phyloP scores from a whole-genome alignment of 2,329 filamentous ascomycete genomes.

The Sporothrix humicola region DNA sequence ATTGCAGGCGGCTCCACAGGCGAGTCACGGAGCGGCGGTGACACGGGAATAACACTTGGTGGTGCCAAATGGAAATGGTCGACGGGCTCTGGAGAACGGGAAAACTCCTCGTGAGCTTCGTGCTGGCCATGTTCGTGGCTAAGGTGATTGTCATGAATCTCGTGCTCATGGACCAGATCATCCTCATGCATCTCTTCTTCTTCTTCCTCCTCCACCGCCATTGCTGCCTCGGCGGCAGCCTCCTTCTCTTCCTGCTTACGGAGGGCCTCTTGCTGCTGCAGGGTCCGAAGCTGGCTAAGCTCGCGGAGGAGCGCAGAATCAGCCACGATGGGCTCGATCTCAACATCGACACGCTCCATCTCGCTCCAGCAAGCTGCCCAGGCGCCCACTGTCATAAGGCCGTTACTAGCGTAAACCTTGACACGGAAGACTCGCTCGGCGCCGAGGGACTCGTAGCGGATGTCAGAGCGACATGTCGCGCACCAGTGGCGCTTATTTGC shows the following conservation, averaged over 20 bases:
- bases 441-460: conserved; percentile 60
- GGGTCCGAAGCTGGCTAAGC: conserved; percentile 52
- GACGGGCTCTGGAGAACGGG: background rate
- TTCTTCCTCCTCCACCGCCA: conserved; percentile 38
- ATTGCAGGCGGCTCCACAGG: conserved; percentile 35
- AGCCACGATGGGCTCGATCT: conserved; percentile 75
- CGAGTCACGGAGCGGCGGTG: conserved; percentile 35
- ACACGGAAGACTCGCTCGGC: conserved; percentile 70
- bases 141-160: background rate
- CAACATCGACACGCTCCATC: conserved; percentile 98
- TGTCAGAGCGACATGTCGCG: conserved; percentile 60
- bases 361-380: conserved; percentile 96
- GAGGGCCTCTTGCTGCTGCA: conserved; percentile 48
- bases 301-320: conserved; percentile 63
- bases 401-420: conserved; percentile 93
- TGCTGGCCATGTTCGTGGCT: background rate
- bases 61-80: conserved; percentile 31
- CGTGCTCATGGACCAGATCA: background rate
- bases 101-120: background rate
- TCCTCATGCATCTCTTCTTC: background rate
- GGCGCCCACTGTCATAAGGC: conserved; percentile 86
- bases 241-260: conserved; percentile 43
- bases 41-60: conserved; percentile 32
- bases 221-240: conserved; percentile 45
- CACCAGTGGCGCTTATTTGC: conserved; percentile 61